These are phyloP conservation scores for Scedosporium apiospermum DNA, from an alignment of 2,329 filamentous ascomycete species.

Conservation along the genomic window DNA sequence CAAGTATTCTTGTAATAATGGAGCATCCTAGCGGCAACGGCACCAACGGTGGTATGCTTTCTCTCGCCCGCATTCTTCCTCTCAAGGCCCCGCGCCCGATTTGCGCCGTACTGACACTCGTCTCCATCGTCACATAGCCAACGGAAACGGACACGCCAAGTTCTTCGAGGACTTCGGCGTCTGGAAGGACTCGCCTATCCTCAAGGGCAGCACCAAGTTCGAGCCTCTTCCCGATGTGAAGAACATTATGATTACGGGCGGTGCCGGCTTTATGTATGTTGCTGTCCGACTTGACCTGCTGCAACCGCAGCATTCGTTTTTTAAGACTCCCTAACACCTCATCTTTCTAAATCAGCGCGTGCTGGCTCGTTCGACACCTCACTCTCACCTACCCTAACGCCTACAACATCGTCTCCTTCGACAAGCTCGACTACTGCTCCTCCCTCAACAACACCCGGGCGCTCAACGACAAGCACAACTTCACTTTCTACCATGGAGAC, in stretches of 20 bases:
- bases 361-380: conserved; percentile 74
- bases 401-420: conserved; percentile 75
- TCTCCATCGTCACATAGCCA: conserved; percentile 9
- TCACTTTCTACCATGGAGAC: conserved; percentile 71
- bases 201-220: conserved; percentile 62
- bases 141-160: conserved; percentile 20
- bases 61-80: conserved; percentile 2
- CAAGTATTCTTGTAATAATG: not conserved
- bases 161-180: conserved; percentile 52
- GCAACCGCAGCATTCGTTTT: too few species aligned
- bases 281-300: not conserved
- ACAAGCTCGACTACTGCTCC: conserved; percentile 77
- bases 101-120: conserved; percentile 6
- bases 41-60: not conserved
- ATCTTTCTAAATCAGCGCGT: conserved; percentile 45
- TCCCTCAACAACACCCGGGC: conserved; percentile 70
- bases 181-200: conserved; percentile 62
- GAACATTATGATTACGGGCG: conserved; percentile 78
- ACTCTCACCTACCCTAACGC: conserved; percentile 61
- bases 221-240: conserved; percentile 58
- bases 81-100: conserved; percentile 3
- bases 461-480: conserved; percentile 60
- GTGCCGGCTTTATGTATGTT: conserved; percentile 75
- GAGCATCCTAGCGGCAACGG: not conserved
- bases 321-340: not conserved